Evolutionary conservation across 495 filamentous ascomycete genomes (phyloP).

Genomic region (Aspergillus indologenus): DNA sequence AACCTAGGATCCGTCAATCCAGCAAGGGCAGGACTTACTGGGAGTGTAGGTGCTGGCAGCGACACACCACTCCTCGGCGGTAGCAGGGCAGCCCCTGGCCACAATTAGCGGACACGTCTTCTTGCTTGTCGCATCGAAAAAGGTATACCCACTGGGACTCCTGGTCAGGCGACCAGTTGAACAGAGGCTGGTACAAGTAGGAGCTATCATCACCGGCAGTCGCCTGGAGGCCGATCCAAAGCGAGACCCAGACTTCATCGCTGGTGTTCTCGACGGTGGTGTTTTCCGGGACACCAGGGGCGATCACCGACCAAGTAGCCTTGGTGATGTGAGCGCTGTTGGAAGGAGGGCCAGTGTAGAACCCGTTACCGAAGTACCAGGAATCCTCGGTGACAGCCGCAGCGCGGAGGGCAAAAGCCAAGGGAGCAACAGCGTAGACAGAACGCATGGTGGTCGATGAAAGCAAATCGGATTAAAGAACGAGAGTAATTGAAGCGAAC

Average conservation of each 20-base stretch:
- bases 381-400: conserved; percentile 12
- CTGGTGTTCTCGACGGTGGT: background rate
- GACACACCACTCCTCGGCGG: conserved; percentile 15
- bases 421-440: background rate
- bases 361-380: conserved; percentile 16
- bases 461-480: background rate
- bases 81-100: conserved; percentile 10
- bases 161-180: conserved; percentile 18
- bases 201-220: conserved; percentile 2
- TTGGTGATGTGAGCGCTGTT: conserved; percentile 15
- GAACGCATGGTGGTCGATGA: background rate
- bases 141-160: conserved; percentile 9
- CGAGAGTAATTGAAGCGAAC: conserved; percentile 1
- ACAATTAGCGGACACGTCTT: background rate
- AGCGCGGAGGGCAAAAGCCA: conserved; percentile 13
- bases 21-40: background rate
- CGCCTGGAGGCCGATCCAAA: conserved; percentile 12
- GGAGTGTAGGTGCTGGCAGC: conserved; percentile 15
- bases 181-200: conserved; percentile 17
- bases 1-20: background rate
- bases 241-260: conserved; percentile 13
- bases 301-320: conserved; percentile 13
- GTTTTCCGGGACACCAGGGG: conserved; percentile 11
- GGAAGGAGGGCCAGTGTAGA: conserved; percentile 11
- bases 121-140: background rate